Evolutionary conservation across 106 monocot species (phyloP).

Genomic region (Dioscorea alata): DNA sequence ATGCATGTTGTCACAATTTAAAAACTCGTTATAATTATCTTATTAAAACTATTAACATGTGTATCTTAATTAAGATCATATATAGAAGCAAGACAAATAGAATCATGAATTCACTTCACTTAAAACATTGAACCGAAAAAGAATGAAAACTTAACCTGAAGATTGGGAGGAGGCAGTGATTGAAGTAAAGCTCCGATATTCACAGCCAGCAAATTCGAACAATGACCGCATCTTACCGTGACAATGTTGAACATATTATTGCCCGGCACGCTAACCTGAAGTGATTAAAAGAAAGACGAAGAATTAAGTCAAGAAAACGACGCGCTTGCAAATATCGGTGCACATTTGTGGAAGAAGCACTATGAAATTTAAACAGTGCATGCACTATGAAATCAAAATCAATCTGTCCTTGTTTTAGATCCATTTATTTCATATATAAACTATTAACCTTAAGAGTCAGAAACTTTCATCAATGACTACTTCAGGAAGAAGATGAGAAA

Average conservation of each 20-base stretch:
- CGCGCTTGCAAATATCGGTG: too few relatives aligned
- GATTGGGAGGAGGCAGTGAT: constrained; percentile 27
- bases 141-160: constrained; percentile 22
- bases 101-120: not conserved
- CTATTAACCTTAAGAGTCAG: too few relatives aligned
- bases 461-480: too few relatives aligned
- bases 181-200: constrained; percentile 51
- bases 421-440: too few relatives aligned
- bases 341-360: too few relatives aligned
- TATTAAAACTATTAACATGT: not conserved
- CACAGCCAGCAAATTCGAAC: constrained; percentile 55
- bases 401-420: too few relatives aligned
- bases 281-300: not conserved
- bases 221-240: constrained; percentile 75
- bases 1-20: not conserved
- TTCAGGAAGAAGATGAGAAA: too few relatives aligned
- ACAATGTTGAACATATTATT: constrained; percentile 55
- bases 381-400: too few relatives aligned
- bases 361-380: too few relatives aligned
- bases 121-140: not conserved
- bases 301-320: too few relatives aligned
- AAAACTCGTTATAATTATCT: not conserved
- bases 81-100: not conserved
- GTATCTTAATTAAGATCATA: not conserved
- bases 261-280: constrained; percentile 68